Percentiles rank a stretch among this genome's conserved stretches.
Evolutionary conservation across 169 alveolate genomes (phyloP).

Genomic region (Sarcocystis neurona): DNA sequence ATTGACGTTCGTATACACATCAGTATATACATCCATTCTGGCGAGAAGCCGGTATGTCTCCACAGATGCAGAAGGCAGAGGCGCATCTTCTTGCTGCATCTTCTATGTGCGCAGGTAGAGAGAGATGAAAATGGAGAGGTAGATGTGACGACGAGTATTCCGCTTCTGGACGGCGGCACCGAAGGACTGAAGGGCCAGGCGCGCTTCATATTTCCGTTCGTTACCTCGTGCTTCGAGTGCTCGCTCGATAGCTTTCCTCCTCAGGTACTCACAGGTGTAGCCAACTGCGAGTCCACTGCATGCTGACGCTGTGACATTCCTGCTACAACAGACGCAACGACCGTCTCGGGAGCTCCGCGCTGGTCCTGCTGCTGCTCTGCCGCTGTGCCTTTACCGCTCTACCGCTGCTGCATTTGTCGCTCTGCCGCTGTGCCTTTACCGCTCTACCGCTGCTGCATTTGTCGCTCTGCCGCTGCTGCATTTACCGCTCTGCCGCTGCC

Average conservation of each 20-base stretch:
- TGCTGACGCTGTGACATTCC: neutral
- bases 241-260: constrained; percentile 82
- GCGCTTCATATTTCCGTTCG: constrained; percentile 83
- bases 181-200: constrained; percentile 89
- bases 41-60: too few species aligned
- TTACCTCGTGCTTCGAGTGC: constrained; percentile 92
- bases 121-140: neutral
- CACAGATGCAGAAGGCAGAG: too few species aligned
- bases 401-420: too few species aligned
- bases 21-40: too few species aligned
- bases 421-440: too few species aligned
- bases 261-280: constrained; percentile 65
- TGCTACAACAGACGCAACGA: neutral
- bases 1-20: too few species aligned
- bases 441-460: too few species aligned
- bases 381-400: too few species aligned
- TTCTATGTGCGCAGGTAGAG: neutral
- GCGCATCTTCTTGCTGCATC: neutral
- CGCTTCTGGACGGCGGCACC: constrained; percentile 90
- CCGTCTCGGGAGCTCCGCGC: too few species aligned
- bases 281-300: neutral
- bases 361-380: too few species aligned
- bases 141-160: constrained; percentile 36
- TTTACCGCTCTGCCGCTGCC: neutral
- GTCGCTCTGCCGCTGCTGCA: too few species aligned